A percentile compares a stretch with the other conserved stretches of the same genome.
Conservation (phyloP, 2,329 filamentous ascomycete genomes). For the Tolypocladium amazonense region DNA sequence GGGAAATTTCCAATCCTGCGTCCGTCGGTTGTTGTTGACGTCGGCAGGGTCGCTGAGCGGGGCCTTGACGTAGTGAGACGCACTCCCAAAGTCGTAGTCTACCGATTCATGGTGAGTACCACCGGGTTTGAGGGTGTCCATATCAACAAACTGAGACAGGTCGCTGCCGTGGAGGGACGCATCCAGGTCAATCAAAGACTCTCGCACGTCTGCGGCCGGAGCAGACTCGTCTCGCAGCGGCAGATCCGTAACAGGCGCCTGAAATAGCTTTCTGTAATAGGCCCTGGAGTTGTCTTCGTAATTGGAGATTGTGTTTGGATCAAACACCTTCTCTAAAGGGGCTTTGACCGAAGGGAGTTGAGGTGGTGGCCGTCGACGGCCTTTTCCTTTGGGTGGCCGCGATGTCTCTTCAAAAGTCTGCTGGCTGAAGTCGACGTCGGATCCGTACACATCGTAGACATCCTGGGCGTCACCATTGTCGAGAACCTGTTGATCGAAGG, state of each 20-base stretch:
- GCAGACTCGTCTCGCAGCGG: slow-evolving; percentile 46
- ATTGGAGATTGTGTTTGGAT: slow-evolving; percentile 53
- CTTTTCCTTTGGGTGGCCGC: slow-evolving; percentile 40
- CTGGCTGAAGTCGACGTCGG: slow-evolving; percentile 41
- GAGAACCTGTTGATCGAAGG: slow-evolving; percentile 50
- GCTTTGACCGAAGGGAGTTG: slow-evolving; percentile 45
- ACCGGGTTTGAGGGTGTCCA: slow-evolving; percentile 48
- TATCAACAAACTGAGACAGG: slow-evolving; percentile 47
- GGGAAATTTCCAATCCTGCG: slow-evolving; percentile 49
- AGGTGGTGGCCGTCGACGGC: slow-evolving; percentile 46
- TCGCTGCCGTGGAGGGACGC: slow-evolving; percentile 45
- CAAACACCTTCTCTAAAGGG: slow-evolving; percentile 54
- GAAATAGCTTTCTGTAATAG: slow-evolving; percentile 43
- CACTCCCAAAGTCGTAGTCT: slow-evolving; percentile 38
- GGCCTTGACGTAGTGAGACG: slow-evolving; percentile 30
- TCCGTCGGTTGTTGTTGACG: slow-evolving; percentile 37
- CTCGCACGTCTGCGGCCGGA: slow-evolving; percentile 39
- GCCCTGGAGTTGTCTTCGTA: slow-evolving; percentile 53
- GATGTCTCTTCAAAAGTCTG: slow-evolving; percentile 37
- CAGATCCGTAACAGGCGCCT: slow-evolving; percentile 39
- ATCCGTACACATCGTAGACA: slow-evolving; percentile 51
- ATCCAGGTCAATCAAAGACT: slow-evolving; percentile 56
- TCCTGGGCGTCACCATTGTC: slow-evolving; percentile 43
- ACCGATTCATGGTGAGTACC: slow-evolving; percentile 33
- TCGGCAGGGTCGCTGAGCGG: slow-evolving; percentile 50